Conservation (phyloP, 345 rosid species). For the Aurinia saxatilis region DNA sequence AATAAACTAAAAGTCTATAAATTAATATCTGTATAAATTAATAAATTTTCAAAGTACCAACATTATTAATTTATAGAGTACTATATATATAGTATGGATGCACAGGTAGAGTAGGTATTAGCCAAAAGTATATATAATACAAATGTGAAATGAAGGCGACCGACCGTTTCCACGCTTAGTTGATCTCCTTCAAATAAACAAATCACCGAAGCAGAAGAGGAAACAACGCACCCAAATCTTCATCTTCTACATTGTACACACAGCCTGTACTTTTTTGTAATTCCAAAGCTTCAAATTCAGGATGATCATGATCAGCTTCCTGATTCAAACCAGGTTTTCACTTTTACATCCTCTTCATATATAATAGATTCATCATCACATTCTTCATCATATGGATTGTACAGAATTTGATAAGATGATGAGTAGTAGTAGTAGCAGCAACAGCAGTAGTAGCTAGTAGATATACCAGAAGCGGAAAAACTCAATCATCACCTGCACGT, state of each 20-base stretch:
- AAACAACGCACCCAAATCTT: constrained; percentile 20
- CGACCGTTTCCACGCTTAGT: constrained; percentile 28
- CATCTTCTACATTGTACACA: background rate
- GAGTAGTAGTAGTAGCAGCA: constrained; percentile 8
- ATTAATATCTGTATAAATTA: too few relatives aligned
- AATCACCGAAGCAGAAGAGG: constrained; percentile 19
- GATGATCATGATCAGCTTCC: too few relatives aligned
- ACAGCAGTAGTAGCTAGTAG: too few relatives aligned
- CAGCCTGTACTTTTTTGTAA: background rate
- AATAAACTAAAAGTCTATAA: too few relatives aligned
- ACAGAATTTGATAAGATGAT: constrained; percentile 12
- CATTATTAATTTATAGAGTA: too few relatives aligned
- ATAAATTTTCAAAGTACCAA: too few relatives aligned
- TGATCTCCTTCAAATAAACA: constrained; percentile 7
- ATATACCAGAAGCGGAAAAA: background rate
- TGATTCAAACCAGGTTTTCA: background rate
- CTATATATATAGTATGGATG: too few relatives aligned
- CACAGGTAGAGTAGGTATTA: too few relatives aligned
- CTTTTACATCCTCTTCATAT: background rate
- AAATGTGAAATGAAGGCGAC: background rate
- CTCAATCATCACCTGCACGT: background rate
- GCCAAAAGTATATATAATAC: too few relatives aligned
- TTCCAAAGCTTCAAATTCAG: background rate
- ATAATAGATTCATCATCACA: background rate
- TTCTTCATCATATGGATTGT: background rate